Conservation (phyloP, 1,284 basidiomycete genomes). For the Erythrobasidium hasegawianum region DNA sequence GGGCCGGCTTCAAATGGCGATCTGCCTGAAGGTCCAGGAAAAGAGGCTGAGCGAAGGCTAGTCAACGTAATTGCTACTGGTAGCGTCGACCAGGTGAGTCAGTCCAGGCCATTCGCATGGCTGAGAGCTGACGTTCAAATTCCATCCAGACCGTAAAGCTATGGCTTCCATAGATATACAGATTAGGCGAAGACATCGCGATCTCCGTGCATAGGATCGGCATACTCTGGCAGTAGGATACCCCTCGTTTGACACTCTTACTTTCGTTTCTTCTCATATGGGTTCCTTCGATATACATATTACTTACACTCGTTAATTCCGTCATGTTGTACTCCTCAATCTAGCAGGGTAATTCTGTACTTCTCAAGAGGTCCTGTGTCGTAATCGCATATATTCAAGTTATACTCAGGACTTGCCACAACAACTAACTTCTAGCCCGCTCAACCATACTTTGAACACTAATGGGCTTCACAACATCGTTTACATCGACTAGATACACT, state of each 20-base stretch:
- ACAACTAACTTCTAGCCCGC: conserved; percentile 4
- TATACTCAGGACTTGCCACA: too few species aligned
- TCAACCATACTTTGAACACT: conserved; percentile 43
- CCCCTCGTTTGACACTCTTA: too few species aligned
- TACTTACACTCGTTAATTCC: too few species aligned
- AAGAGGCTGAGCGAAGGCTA: conserved; percentile 57
- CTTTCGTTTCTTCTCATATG: too few species aligned
- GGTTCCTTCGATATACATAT: too few species aligned
- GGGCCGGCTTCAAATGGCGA: conserved; percentile 37
- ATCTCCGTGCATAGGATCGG: background rate
- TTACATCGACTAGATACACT: conserved; percentile 40
- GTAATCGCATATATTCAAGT: too few species aligned
- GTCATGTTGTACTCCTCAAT: too few species aligned
- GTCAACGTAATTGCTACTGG: conserved; percentile 78
- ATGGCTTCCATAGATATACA: conserved; percentile 39
- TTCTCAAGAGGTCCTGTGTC: too few species aligned
- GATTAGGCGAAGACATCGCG: too few species aligned
- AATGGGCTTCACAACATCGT: conserved; percentile 38
- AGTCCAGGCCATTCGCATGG: background rate
- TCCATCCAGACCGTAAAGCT: conserved; percentile 35
- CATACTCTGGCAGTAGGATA: too few species aligned
- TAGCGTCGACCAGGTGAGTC: conserved; percentile 62
- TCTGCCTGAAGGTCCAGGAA: conserved; percentile 47
- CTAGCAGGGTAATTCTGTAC: too few species aligned
- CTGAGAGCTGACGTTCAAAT: background rate